These are phyloP conservation scores for Phytophthora multivora DNA, from an alignment of 352 stramenopile genomes.

Conservation along the genomic window DNA sequence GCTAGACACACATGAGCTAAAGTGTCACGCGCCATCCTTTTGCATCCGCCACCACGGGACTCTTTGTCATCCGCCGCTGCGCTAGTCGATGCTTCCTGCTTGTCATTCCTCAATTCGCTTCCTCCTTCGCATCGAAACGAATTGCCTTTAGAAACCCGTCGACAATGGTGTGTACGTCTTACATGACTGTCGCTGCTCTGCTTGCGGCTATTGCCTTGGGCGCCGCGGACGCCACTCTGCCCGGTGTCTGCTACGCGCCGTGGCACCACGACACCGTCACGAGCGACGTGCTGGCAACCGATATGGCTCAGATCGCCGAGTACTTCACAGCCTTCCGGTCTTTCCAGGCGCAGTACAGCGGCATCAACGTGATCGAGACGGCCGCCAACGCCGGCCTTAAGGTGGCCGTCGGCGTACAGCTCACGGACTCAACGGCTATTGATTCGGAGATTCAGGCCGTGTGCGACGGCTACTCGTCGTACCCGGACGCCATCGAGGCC, in stretches of 20 bases:
- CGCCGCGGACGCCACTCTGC: constrained; percentile 15
- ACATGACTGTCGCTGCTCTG: constrained; percentile 19
- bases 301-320: constrained; percentile 45
- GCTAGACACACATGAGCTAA: constrained; percentile 1
- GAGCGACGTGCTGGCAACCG: constrained; percentile 40
- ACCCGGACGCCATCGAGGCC: constrained; percentile 49
- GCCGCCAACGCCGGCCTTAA: constrained; percentile 55
- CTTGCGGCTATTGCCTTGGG: constrained; percentile 13
- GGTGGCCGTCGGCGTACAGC: constrained; percentile 69
- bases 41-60: constrained; percentile 6
- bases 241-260: constrained; percentile 63
- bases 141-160: constrained; percentile 9
- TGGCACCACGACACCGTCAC: constrained; percentile 61
- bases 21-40: constrained; percentile 18
- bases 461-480: constrained; percentile 47
- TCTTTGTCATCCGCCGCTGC: constrained; percentile 10
- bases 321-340: constrained; percentile 67
- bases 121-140: constrained; percentile 16
- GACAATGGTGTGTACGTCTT: constrained; percentile 30
- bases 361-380: constrained; percentile 55
- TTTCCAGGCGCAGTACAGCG: constrained; percentile 67
- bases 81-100: constrained; percentile 11
- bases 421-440: constrained; percentile 47
- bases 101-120: constrained; percentile 33
- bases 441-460: constrained; percentile 60